Base-by-base conservation (phyloP, 305 asterid species). In the Fraxinus floribunda region DNA sequence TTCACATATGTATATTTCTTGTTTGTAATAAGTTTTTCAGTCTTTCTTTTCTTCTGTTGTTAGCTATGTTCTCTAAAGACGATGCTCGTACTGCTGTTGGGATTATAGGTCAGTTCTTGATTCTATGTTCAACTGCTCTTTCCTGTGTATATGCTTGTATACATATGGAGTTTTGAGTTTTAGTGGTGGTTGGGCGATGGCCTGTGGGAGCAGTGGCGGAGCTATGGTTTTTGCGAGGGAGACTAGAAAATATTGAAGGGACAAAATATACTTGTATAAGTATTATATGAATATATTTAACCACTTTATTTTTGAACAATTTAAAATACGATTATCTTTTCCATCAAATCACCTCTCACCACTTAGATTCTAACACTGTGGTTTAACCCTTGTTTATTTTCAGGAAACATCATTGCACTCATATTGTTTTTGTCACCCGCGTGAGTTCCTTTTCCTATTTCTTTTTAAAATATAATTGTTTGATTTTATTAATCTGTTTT, bases 371-470 rank as follows among this genome's bases (percentile, higher is more conserved):
- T 39, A 39, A 7, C 46, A 8, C 13, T 39, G 46, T 38, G 10
- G 13, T 39, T 39, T 39, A 39, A 38, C 46, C 11, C 11, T 39
- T 8, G 6, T 76, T 52, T 4, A 1, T 13, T 82, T 64, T 41
- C 90, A 89, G 92, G 92, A 75, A 89, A 89, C 81, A 62, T 85
- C 76, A 88, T 79, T 81, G 76, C 92, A 1, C 84, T 89, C 74
- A 29, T 73, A 80, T 29, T 87, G 82, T 88, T 88, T 75, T 70
- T 85, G 41, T 89, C 91, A 46, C 91, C 91, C 4, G 55, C 75
- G 91, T 86, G 84, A 86, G 90, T 74, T 80, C 70, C 60, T 18
- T 5, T 49, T 36, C 30, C 8, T 16, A 32, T 32, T 1, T 1
- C 16, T 22, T 68, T 62, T 22, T 24, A 60, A 60, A 13, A 46